These are phyloP conservation scores for Chaetomium olivaceum DNA, from an alignment of 2,329 filamentous ascomycete species.

Conservation along the genomic window DNA sequence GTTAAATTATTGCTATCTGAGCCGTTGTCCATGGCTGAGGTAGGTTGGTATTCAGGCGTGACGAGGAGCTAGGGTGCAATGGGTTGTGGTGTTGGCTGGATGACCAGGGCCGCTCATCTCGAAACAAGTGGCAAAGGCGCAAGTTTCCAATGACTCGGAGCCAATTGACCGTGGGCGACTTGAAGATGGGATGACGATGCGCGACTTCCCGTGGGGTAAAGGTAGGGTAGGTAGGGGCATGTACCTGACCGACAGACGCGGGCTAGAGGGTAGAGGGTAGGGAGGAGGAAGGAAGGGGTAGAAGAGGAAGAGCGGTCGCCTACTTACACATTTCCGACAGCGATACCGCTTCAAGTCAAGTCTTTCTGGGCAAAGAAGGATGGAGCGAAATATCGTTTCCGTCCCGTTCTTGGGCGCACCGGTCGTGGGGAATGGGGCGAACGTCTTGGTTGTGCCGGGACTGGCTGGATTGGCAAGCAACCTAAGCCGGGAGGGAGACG, in stretches of 20 bases:
- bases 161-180: conserved; percentile 6
- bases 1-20: conserved; percentile 21
- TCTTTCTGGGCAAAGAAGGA: conserved; percentile 2
- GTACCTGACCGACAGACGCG: neutral
- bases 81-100: conserved; percentile 9
- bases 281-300: neutral
- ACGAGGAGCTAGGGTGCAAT: neutral
- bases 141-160: neutral
- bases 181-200: neutral
- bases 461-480: neutral
- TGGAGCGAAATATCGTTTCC: neutral
- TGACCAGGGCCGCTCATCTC: conserved; percentile 24
- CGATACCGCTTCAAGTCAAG: conserved; percentile 3
- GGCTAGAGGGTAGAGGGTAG: neutral
- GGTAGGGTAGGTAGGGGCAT: neutral
- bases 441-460: conserved; percentile 1
- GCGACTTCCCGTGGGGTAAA: neutral
- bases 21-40: conserved; percentile 20
- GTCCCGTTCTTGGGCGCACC: conserved; percentile 7
- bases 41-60: neutral
- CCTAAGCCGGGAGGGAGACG: neutral
- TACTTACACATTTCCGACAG: conserved; percentile 24
- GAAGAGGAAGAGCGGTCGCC: neutral
- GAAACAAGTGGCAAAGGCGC: neutral
- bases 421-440: conserved; percentile 15